A percentile compares a stretch with the other conserved stretches of the same genome.
Evolutionary conservation across 345 rosid genomes (phyloP).

Genomic region (rapeseed (Brassica napus)): DNA sequence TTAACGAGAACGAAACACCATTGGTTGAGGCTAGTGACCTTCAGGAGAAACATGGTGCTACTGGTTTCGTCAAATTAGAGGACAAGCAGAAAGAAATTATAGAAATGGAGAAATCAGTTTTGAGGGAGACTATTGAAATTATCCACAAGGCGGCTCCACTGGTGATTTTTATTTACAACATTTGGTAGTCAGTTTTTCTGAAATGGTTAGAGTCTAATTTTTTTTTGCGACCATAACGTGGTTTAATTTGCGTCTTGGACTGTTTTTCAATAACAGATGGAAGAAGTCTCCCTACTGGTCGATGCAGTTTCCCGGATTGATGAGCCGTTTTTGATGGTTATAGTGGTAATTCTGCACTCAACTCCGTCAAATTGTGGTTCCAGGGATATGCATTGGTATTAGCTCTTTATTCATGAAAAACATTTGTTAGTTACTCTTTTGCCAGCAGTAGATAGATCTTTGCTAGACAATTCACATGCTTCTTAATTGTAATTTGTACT

Average conservation of each 20-base stretch:
- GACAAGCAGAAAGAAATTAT: slow-evolving; percentile 68
- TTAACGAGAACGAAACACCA: slow-evolving; percentile 36
- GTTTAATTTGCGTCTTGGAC: slow-evolving; percentile 43
- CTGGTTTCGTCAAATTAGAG: slow-evolving; percentile 68
- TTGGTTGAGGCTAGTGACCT: slow-evolving; percentile 36
- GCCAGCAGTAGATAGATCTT: slow-evolving; percentile 33
- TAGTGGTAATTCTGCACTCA: slow-evolving; percentile 99
- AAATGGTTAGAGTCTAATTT: slow-evolving; percentile 31
- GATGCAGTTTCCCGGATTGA: slow-evolving; percentile 89
- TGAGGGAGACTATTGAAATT: slow-evolving; percentile 62
- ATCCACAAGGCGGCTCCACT: slow-evolving; percentile 86
- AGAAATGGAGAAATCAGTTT: slow-evolving; percentile 64
- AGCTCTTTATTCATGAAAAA: slow-evolving; percentile 70
- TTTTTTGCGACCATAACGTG: slow-evolving; percentile 21
- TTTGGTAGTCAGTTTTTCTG: slow-evolving; percentile 51
- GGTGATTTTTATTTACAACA: slow-evolving; percentile 66
- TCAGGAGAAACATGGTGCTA: slow-evolving; percentile 34
- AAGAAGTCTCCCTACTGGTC: slow-evolving; percentile 88
- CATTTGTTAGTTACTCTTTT: slow-evolving; percentile 38
- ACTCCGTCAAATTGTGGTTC: slow-evolving; percentile 97
- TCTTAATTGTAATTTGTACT: neutral
- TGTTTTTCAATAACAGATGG: slow-evolving; percentile 62
- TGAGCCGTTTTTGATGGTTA: slow-evolving; percentile 94
- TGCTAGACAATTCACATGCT: slow-evolving; percentile 14
- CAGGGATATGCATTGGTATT: slow-evolving; percentile 90